Evolutionary conservation across 2,329 filamentous ascomycete genomes (phyloP), one percentile per base, ranked within the genome.

Genomic region (Dothistroma pini): DNA sequence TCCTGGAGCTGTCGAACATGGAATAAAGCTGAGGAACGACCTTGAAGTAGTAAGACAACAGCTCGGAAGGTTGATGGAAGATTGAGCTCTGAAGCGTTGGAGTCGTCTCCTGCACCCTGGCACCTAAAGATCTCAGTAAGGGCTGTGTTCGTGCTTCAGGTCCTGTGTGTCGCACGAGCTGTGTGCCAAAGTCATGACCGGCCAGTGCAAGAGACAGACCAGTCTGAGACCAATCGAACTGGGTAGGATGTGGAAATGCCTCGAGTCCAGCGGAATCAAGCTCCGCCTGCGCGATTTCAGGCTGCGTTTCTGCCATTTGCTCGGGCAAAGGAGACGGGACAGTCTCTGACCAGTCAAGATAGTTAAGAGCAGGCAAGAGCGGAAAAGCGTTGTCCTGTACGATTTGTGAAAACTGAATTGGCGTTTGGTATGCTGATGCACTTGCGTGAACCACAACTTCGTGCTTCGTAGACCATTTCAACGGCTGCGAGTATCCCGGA

Each of bases 41-140:
- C 32, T 67, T 65, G 58, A 67, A 67, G 55, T 67, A 67, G 48
- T 64, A 66, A 6, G 63, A 63, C 4, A 67, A 49, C 14, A 67
- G 60, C 34, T 67, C 65, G 4, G 61, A 61, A 16, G 63, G 61
- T 47, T 63, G 53, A 48, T 67, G 61, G 14, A 58, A 60, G 22
- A 67, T 44, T 19, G 63, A 61, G 11, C 29, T 32, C 19, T 63
- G 65, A 6, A 62, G 35, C 44, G 32, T 58, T 32, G 59, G 55
- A 14, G 35, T 29, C 11, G 61, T 21, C 29, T 61, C 58, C 35
- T 32, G 56, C 16, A 41, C 58, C 6, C 55, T 51, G 14, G 44
- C 56, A 10, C 62, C 61, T 11, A 67, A 47, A 22, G 65, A 56
- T 31, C 61, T 60, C 3, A 67, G 61, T 59, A 67, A 59, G 7